Conservation (phyloP, 2,329 filamentous ascomycete species). For the Dactylellina drechsleri region DNA sequence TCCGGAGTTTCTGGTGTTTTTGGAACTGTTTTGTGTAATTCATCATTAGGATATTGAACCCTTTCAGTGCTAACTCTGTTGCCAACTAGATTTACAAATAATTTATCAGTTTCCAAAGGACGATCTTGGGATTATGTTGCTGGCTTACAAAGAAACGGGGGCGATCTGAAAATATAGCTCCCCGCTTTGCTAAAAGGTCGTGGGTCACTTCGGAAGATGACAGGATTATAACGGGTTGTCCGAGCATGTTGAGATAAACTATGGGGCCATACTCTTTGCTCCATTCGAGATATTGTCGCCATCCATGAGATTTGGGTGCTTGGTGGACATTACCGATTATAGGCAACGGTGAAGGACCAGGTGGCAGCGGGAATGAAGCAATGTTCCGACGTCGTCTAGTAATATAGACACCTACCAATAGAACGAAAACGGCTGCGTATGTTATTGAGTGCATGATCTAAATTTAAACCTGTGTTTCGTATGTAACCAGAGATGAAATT, state of each 20-base stretch:
- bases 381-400: not conserved
- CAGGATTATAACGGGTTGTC: conserved; percentile 61
- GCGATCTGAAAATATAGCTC: conserved; percentile 61
- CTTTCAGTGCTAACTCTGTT: not conserved
- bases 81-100: conserved; percentile 23
- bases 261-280: conserved; percentile 62
- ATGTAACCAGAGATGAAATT: too few species aligned
- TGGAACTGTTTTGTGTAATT: conserved; percentile 57
- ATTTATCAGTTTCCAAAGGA: conserved; percentile 6
- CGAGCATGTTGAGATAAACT: conserved; percentile 64
- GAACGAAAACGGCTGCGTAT: not conserved
- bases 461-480: too few species aligned
- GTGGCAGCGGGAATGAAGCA: conserved; percentile 1
- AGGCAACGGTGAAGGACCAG: conserved; percentile 19
- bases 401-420: not conserved
- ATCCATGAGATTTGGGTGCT: conserved; percentile 61
- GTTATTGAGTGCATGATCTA: not conserved
- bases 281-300: conserved; percentile 63
- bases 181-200: conserved; percentile 63
- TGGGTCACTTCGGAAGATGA: conserved; percentile 63
- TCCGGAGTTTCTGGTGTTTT: conserved; percentile 59
- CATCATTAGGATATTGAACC: conserved; percentile 8
- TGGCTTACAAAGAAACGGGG: conserved; percentile 60
- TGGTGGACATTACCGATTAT: conserved; percentile 61
- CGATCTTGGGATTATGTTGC: conserved; percentile 55